Percentiles rank a stretch among this genome's conserved stretches.
Evolutionary conservation across 1,284 basidiomycete species (phyloP).

Genomic region (Termitomyces sp.): DNA sequence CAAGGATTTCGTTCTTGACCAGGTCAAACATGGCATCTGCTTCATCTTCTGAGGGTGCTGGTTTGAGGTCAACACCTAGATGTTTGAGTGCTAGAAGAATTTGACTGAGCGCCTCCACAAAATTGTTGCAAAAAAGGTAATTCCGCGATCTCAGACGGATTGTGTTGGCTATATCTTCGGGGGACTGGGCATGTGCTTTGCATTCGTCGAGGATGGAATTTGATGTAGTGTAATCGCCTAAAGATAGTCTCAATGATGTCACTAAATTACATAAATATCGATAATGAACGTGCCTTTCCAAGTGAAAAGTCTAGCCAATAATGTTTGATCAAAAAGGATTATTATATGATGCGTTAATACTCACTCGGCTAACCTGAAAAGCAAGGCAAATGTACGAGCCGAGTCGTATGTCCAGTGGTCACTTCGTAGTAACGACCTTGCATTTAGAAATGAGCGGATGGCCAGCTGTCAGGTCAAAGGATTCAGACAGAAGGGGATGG

Average conservation of each 20-base stretch:
- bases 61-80: conserved; percentile 56
- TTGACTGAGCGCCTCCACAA: conserved; percentile 50
- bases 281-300: conserved; percentile 47
- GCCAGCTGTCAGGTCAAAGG: conserved; percentile 39
- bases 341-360: conserved; percentile 21
- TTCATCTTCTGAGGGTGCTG: conserved; percentile 45
- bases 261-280: neutral
- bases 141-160: conserved; percentile 59
- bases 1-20: conserved; percentile 64
- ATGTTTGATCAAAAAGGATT: conserved; percentile 1
- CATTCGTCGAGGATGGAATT: conserved; percentile 50
- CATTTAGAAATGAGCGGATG: conserved; percentile 54
- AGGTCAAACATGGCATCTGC: conserved; percentile 60
- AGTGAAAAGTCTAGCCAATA: conserved; percentile 42
- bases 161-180: conserved; percentile 51
- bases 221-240: conserved; percentile 50
- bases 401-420: conserved; percentile 51
- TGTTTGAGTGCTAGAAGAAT: conserved; percentile 54
- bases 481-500: neutral
- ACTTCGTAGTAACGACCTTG: conserved; percentile 45
- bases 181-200: conserved; percentile 37
- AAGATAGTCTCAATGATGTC: neutral
- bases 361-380: conserved; percentile 56
- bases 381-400: conserved; percentile 43
- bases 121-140: conserved; percentile 54